Conservation (phyloP, 2,329 filamentous ascomycete species). For the Ophiosphaerella korrae region DNA sequence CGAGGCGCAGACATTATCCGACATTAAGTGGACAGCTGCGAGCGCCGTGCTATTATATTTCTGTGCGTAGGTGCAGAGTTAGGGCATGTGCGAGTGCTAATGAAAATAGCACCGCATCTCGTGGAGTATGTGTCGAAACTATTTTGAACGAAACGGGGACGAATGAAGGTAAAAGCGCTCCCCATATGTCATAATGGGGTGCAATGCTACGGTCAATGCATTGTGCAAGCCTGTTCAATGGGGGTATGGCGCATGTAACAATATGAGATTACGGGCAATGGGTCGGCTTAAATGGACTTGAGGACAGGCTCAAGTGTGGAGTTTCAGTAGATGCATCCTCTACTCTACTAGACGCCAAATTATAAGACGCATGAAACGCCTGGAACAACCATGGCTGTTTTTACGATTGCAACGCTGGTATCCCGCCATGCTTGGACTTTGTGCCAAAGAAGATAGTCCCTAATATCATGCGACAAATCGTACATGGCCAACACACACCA, state of each 20-base stretch:
- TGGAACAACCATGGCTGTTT: neutral
- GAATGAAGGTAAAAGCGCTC: neutral
- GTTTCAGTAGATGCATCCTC: no score
- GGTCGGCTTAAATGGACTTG: neutral
- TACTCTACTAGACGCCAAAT: no score
- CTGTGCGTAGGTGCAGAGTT: slow-evolving; percentile 60
- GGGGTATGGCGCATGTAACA: neutral
- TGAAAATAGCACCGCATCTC: slow-evolving; percentile 57
- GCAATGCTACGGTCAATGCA: neutral
- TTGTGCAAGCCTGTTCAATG: neutral
- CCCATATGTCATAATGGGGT: no score
- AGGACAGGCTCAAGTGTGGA: no score
- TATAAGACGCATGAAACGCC: no score
- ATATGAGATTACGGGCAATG: neutral
- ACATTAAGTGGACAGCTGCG: slow-evolving; percentile 69
- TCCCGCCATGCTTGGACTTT: slow-evolving; percentile 20
- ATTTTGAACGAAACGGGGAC: slow-evolving; percentile 42
- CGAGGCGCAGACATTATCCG: slow-evolving; percentile 70
- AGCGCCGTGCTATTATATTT: slow-evolving; percentile 74
- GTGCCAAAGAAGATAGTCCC: slow-evolving; percentile 16
- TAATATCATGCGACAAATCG: slow-evolving; percentile 15
- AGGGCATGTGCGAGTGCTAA: slow-evolving; percentile 1
- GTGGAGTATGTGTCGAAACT: slow-evolving; percentile 61
- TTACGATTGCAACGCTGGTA: slow-evolving; percentile 13
- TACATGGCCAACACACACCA: slow-evolving; percentile 11